phyloP scores from a whole-genome alignment of 257 asterid genomes.

The Scutellaria minor region DNA sequence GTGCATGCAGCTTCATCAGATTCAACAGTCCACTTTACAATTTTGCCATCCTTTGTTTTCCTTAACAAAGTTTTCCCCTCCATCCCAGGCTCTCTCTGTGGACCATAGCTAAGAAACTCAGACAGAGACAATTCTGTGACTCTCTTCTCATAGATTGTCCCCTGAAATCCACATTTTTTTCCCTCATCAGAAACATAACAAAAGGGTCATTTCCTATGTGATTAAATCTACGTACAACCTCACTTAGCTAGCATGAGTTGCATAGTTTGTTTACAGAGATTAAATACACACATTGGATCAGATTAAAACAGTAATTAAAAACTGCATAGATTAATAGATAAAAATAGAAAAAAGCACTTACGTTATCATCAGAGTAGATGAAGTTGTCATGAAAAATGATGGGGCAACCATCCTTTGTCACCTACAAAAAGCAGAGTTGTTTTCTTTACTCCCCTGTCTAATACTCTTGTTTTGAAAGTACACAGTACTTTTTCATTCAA shows the following conservation, averaged over 20 bases:
- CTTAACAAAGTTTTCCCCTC: constrained; percentile 67
- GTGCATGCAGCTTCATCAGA: constrained; percentile 80
- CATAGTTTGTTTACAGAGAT: not conserved
- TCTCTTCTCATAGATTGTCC: constrained; percentile 66
- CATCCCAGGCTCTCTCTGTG: constrained; percentile 56
- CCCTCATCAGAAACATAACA: not conserved
- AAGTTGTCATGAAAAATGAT: constrained; percentile 92
- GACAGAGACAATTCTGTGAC: constrained; percentile 71
- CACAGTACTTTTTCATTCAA: constrained; percentile 46
- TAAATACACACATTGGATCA: not conserved
- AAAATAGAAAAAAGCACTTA: constrained; percentile 34
- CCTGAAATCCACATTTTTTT: constrained; percentile 48
- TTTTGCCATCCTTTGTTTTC: constrained; percentile 82
- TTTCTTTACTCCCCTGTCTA: constrained; percentile 56
- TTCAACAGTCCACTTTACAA: constrained; percentile 73
- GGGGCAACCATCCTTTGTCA: constrained; percentile 89
- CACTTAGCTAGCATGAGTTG: no score
- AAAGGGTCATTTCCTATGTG: no score
- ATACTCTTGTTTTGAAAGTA: constrained; percentile 48
- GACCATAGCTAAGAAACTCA: constrained; percentile 83
- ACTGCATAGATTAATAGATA: not conserved
- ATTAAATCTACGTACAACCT: no score
- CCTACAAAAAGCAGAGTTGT: constrained; percentile 67
- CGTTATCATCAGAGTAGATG: constrained; percentile 74
- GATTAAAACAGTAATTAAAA: not conserved